Evolutionary conservation across 768 basidiomycete species (phyloP).

Genomic region (Ramaria sp.): DNA sequence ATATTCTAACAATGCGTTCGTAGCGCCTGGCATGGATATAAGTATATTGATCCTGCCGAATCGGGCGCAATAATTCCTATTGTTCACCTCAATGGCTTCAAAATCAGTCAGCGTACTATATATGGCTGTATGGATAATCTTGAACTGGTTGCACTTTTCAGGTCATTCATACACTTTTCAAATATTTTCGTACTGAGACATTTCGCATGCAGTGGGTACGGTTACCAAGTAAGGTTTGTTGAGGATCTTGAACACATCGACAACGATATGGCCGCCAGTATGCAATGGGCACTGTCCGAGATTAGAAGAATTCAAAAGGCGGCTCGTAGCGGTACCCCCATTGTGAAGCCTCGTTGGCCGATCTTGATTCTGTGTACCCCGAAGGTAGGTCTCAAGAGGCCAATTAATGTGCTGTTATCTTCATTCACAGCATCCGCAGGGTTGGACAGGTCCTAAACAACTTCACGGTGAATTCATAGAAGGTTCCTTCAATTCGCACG

Average conservation of each 20-base stretch:
- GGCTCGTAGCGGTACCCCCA: conserved; percentile 65
- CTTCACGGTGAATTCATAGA: conserved; percentile 65
- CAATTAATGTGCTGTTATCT: background rate
- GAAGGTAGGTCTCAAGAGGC: conserved; percentile 36
- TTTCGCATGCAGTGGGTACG: conserved; percentile 46
- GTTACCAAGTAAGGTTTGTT: conserved; percentile 83
- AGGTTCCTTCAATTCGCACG: conserved; percentile 78
- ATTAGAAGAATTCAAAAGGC: conserved; percentile 71
- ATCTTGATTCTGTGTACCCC: conserved; percentile 79
- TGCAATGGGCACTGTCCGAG: conserved; percentile 72
- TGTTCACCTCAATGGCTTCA: conserved; percentile 80
- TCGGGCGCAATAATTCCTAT: conserved; percentile 89
- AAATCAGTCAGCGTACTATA: conserved; percentile 86
- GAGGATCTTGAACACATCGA: conserved; percentile 58
- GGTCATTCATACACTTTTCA: conserved; percentile 28
- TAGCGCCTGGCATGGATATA: conserved; percentile 75
- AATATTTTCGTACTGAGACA: conserved; percentile 2
- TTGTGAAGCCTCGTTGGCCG: conserved; percentile 87
- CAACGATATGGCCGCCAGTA: conserved; percentile 65
- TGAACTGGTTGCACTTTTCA: conserved; percentile 67
- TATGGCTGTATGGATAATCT: conserved; percentile 87
- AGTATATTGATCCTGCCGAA: conserved; percentile 85
- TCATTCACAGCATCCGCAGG: conserved; percentile 17
- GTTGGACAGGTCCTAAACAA: conserved; percentile 58
- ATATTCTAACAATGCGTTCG: background rate